Base-by-base conservation (phyloP, 2,329 filamentous ascomycete species). In the Aspergillus japonicus region DNA sequence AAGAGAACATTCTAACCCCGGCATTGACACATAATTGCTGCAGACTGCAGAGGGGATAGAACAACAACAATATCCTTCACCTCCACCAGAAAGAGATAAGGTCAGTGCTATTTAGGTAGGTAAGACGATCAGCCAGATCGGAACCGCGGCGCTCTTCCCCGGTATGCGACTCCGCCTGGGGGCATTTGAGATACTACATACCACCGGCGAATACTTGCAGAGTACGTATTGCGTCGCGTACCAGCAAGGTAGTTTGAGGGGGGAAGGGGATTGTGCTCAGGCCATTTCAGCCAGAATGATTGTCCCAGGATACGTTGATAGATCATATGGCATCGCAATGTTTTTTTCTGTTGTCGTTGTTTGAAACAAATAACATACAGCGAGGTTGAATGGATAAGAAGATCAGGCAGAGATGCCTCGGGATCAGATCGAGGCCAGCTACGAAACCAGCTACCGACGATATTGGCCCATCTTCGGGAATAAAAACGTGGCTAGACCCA, bases 81-180 rank as follows among this genome's bases (percentile, higher is more conserved):
- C 10, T 35, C 33, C 33, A 16, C 33, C 11, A 16, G 14, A 35
- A 16, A 12, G 58, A 63, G 59, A 44, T 63, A 47, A 60, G 51
- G 54, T 48, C 33, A 47, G 51, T 19, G 55, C n/a, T 44, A 47
- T 50, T 24, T 61, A 57, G 56, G 56, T 60, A 59, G 56, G 56
- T 58, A 61, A 64, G 56, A 55, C 48, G 64, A 68, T 65, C 64
- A 61, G 29, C 57, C 56, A 57, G 67, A 68, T 69, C 66, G 70
- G 69, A 69, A 70, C 57, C 63, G 59, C 61, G 51, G 56, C 16
- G 39, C 44, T 62, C 55, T 72, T 70, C 71, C 68, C 69, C 69
- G 69, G 69, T 67, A 73, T 71, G 69, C 62, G 53, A 59, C 52
- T 64, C 50, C 44, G 49, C 21, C 63, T 66, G 64, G 63, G 63